Base-by-base conservation (phyloP, 495 filamentous ascomycete species). In the Daldinia decipiens region DNA sequence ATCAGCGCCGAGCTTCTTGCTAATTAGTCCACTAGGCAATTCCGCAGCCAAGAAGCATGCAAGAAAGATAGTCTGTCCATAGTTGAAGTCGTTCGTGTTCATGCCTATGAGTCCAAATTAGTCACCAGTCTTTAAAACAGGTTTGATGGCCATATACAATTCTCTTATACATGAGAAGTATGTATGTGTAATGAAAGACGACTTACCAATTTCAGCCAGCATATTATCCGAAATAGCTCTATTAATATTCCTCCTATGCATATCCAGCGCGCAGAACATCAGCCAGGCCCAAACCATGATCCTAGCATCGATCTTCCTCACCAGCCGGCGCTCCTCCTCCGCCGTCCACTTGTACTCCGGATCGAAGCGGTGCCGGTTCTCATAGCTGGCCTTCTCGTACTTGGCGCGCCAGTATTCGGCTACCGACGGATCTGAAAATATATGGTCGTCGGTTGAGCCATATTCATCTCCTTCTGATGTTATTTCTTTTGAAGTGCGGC, bases 281-380 rank as follows among this genome's bases (percentile, higher is more conserved):
- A 84, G 50, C 74, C 81, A 82, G 6, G 80, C 80, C 77, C 77
- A 81, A 15, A 78, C 32, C 70, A 78, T 77, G 12, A 79, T 76
- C 32, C 72, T 67, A 11, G 59, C 59, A 60, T 83, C 80, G 55
- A 84, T 74, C 74, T 86, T 83, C 56, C 82, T 69, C 11, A 87
- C 79, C 2, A 88, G 68, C 62, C 64, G 80, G 66, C 75, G 78
- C 76, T 88, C 86, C 59, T 84, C 83, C 45, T 79, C 75, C 57
- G 78, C 77, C 11, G 76, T 79, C 86, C 85, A 88, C 40, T 70
- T 76, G 58, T 80, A 80, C 4, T 70, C 65, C 3, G 84, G 83
- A 63, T 87, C 84, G 63, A 86, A 90, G 4, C 85, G 81, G 77
- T 90, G 87, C 0, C 83, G 80, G 74, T 86, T 85, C 73, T 86